These are phyloP conservation scores for Rhodotorula mucilaginosa DNA, from an alignment of 1,284 basidiomycete genomes.

Conservation along the genomic window DNA sequence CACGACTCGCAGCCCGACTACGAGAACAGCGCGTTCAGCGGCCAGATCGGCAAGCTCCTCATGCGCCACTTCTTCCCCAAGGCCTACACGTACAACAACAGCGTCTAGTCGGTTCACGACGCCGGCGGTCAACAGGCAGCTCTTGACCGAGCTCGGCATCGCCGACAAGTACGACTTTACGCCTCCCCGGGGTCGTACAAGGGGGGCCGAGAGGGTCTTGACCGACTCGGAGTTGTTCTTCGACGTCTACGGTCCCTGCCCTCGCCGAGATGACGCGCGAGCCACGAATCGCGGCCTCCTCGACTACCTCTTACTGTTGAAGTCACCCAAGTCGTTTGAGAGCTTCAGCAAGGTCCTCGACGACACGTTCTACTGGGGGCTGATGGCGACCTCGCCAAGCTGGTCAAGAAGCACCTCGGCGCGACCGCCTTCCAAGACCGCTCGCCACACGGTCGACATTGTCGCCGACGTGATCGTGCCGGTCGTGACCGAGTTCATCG, in stretches of 20 bases:
- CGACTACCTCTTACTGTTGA: slow-evolving; percentile 9
- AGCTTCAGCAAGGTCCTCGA: slow-evolving; percentile 13
- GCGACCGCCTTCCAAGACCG: slow-evolving; percentile 57
- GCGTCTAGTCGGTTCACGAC: slow-evolving; percentile 71
- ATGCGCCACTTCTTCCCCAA: slow-evolving; percentile 65
- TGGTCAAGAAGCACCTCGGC: slow-evolving; percentile 55
- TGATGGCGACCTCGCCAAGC: slow-evolving; percentile 12
- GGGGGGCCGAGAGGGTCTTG: slow-evolving; percentile 15
- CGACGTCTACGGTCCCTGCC: slow-evolving; percentile 24
- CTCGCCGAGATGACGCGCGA: slow-evolving; percentile 14
- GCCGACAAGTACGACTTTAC: slow-evolving; percentile 31
- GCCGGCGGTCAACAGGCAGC: slow-evolving; percentile 53
- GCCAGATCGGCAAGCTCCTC: slow-evolving; percentile 56
- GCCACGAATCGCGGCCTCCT: slow-evolving; percentile 15
- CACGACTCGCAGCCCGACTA: slow-evolving; percentile 34
- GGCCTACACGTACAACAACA: slow-evolving; percentile 62
- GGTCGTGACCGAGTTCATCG: slow-evolving; percentile 51
- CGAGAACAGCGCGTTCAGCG: slow-evolving; percentile 49
- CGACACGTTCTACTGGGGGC: slow-evolving; percentile 10
- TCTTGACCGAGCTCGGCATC: slow-evolving; percentile 53
- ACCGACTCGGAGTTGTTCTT: slow-evolving; percentile 11
- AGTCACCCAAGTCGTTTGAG: slow-evolving; percentile 14
- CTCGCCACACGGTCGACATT: slow-evolving; percentile 62
- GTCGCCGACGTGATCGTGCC: slow-evolving; percentile 57
- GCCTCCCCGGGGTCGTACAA: slow-evolving; percentile 9